phyloP scores from a whole-genome alignment of 768 basidiomycete genomes.

The Tylopilus rubrobrunneus region DNA sequence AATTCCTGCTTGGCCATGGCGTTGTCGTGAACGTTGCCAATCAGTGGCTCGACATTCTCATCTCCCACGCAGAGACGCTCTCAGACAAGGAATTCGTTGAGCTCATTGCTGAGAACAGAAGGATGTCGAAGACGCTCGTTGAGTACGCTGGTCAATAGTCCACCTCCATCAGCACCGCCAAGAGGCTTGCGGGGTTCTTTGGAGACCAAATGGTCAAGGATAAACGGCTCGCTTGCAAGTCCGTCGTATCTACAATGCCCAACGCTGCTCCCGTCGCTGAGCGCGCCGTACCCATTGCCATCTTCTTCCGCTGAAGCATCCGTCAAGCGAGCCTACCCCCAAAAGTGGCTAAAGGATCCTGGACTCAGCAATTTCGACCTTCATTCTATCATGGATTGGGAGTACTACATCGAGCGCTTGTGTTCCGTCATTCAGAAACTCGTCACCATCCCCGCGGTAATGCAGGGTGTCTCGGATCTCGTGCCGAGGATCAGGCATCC shows the following conservation, averaged over 20 bases:
- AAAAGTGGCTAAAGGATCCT: conserved; percentile 96
- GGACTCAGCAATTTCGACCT: conserved; percentile 84
- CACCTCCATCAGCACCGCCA: conserved; percentile 96
- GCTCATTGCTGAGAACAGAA: conserved; percentile 96
- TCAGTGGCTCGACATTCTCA: conserved; percentile 96
- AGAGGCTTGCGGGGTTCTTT: conserved; percentile 91
- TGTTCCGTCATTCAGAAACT: conserved; percentile 98
- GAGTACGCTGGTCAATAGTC: conserved; percentile 98
- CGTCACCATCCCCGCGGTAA: conserved; percentile 97
- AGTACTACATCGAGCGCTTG: conserved; percentile 95
- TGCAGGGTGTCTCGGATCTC: conserved; percentile 96
- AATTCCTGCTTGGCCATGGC: conserved; percentile 91
- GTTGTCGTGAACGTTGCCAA: conserved; percentile 92
- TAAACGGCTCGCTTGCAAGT: conserved; percentile 97
- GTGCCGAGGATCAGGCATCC: conserved; percentile 95
- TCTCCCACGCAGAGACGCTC: conserved; percentile 78
- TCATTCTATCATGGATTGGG: conserved; percentile 94
- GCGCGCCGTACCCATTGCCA: conserved; percentile 93
- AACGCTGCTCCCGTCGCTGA: conserved; percentile 94
- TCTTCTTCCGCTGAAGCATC: conserved; percentile 92
- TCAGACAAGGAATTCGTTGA: conserved; percentile 92
- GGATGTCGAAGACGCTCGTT: conserved; percentile 94
- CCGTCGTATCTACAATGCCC: conserved; percentile 95
- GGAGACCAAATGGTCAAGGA: conserved; percentile 99
- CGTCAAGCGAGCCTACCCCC: conserved; percentile 84